Conservation (phyloP, 108 stramenopile species). For the Skeletonema potamos region DNA sequence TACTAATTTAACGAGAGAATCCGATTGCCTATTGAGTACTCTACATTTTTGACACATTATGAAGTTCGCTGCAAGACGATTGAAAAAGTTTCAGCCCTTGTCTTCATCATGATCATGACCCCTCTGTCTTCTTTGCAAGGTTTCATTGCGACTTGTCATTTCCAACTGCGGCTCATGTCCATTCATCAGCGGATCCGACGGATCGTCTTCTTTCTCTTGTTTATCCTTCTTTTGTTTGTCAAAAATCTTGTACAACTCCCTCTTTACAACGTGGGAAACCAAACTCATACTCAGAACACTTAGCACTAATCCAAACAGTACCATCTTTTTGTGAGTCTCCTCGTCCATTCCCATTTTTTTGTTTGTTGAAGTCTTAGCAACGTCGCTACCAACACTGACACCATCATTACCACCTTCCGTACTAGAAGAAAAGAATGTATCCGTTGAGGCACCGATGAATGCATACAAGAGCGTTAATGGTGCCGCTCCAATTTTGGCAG, state of each 20-base stretch:
- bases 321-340: slow-evolving; percentile 65
- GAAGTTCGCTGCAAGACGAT: background rate
- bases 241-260: slow-evolving; percentile 77
- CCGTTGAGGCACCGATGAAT: slow-evolving; percentile 78
- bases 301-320: slow-evolving; percentile 61
- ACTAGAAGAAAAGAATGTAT: slow-evolving; percentile 46
- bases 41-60: background rate
- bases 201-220: slow-evolving; percentile 24
- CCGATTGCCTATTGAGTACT: background rate
- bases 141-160: slow-evolving; percentile 16
- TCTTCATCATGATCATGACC: slow-evolving; percentile 36
- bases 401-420: slow-evolving; percentile 1
- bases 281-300: slow-evolving; percentile 73
- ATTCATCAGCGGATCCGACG: background rate
- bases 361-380: background rate
- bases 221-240: slow-evolving; percentile 77
- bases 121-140: slow-evolving; percentile 25
- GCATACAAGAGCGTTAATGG: slow-evolving; percentile 78
- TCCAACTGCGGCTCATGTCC: slow-evolving; percentile 12
- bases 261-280: slow-evolving; percentile 65
- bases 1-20: background rate
- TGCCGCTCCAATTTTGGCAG: slow-evolving; percentile 74
- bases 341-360: slow-evolving; percentile 51
- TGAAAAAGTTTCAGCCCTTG: slow-evolving; percentile 2
- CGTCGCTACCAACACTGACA: slow-evolving; percentile 5